Percentiles rank a stretch among this genome's conserved stretches.
Evolutionary conservation across 2,329 filamentous ascomycete genomes (phyloP).

Genomic region (Arachnopeziza araneosa): DNA sequence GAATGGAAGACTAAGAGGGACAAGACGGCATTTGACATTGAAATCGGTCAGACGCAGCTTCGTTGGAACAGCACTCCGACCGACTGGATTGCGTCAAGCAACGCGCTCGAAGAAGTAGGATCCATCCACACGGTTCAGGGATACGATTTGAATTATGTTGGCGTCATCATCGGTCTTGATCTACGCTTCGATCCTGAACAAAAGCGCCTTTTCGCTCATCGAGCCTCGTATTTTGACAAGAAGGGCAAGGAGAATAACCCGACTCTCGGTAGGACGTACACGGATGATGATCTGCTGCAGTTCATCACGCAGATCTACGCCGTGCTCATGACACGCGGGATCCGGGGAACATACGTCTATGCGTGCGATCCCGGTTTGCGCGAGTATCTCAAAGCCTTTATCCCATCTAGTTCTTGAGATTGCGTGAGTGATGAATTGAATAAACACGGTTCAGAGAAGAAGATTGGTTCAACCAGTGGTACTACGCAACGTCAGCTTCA

Average conservation of each 20-base stretch:
- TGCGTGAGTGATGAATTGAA: too few species aligned
- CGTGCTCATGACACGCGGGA: slow-evolving; percentile 13
- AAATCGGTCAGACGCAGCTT: slow-evolving; percentile 11
- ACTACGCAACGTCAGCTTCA: too few species aligned
- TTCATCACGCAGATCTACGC: slow-evolving; percentile 16
- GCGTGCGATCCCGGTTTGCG: slow-evolving; percentile 10
- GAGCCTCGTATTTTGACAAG: slow-evolving; percentile 13
- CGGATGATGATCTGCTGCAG: slow-evolving; percentile 14
- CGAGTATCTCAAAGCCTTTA: slow-evolving; percentile 13
- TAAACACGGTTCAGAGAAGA: too few species aligned
- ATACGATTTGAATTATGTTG: slow-evolving; percentile 14
- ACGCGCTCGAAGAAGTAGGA: slow-evolving; percentile 12
- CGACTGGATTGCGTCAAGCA: slow-evolving; percentile 12
- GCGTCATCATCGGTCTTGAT: slow-evolving; percentile 9
- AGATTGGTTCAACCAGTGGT: too few species aligned
- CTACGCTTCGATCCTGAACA: slow-evolving; percentile 12
- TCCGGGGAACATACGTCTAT: slow-evolving; percentile 12
- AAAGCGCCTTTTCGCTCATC: slow-evolving; percentile 13
- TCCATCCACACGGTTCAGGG: slow-evolving; percentile 12
- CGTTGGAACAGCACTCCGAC: slow-evolving; percentile 7
- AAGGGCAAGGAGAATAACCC: slow-evolving; percentile 15
- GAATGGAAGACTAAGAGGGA: slow-evolving; percentile 9
- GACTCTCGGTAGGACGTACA: slow-evolving; percentile 11
- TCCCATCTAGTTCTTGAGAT: slow-evolving; percentile 4
- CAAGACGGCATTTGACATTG: slow-evolving; percentile 10